These are phyloP conservation scores for Mycena haematopus DNA, from an alignment of 768 basidiomycete species.

Conservation along the genomic window DNA sequence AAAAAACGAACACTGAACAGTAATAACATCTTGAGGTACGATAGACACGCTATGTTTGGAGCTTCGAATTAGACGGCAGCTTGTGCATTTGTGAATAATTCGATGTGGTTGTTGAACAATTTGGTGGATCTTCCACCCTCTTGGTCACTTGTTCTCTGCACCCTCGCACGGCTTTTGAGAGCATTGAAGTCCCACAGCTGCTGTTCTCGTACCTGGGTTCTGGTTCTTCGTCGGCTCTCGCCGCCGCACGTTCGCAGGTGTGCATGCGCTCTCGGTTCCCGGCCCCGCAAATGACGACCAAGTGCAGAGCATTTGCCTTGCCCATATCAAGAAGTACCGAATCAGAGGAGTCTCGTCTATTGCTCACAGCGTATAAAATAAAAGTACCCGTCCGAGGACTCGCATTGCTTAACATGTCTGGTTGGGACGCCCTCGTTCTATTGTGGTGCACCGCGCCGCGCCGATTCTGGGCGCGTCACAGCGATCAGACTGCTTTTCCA, in stretches of 20 bases:
- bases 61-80: constrained; percentile 10
- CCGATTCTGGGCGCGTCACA: too few species aligned
- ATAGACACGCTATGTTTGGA: constrained; percentile 10
- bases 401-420: not conserved
- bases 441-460: too few species aligned
- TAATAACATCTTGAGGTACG: constrained; percentile 20
- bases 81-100: not conserved
- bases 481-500: too few species aligned
- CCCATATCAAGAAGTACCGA: not conserved
- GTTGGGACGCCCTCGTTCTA: not conserved
- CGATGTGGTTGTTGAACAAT: not conserved
- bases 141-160: too few species aligned
- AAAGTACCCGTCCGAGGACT: not conserved
- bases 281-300: not conserved
- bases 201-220: not conserved
- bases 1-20: too few species aligned
- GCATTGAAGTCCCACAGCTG: not conserved
- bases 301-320: too few species aligned
- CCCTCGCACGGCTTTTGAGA: too few species aligned
- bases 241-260: not conserved
- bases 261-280: not conserved
- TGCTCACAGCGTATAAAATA: not conserved
- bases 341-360: not conserved
- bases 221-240: not conserved
- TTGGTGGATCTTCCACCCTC: too few species aligned